Conservation (phyloP, 2,329 filamentous ascomycete genomes). For the Claviceps humidiphila region DNA sequence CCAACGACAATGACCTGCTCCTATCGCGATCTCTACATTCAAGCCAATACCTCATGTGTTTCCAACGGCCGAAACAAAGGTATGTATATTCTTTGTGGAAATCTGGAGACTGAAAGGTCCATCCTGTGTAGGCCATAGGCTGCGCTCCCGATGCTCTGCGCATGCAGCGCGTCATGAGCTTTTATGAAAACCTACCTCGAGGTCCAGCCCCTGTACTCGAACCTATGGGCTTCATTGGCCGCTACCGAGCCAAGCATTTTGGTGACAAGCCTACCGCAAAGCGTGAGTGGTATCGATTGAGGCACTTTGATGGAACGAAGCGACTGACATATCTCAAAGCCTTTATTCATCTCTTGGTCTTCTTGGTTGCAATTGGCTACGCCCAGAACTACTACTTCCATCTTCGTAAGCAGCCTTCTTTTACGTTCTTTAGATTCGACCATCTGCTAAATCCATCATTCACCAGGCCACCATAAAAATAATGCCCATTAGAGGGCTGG, state of each 20-base stretch:
- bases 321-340: slow-evolving; percentile 38
- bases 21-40: not conserved
- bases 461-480: slow-evolving; percentile 97
- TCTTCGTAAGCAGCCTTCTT: slow-evolving; percentile 57
- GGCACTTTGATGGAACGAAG: slow-evolving; percentile 13
- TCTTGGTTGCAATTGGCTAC: slow-evolving; percentile 74
- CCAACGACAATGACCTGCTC: not conserved
- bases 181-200: slow-evolving; percentile 97
- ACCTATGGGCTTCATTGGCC: slow-evolving; percentile 67
- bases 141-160: slow-evolving; percentile 89
- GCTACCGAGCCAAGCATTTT: slow-evolving; percentile 89
- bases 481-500: slow-evolving; percentile 69
- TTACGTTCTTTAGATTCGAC: not conserved
- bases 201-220: slow-evolving; percentile 75
- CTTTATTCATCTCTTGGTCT: slow-evolving; percentile 71
- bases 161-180: slow-evolving; percentile 95
- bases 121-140: slow-evolving; percentile 62
- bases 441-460: not conserved
- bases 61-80: not conserved
- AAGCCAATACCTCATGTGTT: not conserved
- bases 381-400: slow-evolving; percentile 99
- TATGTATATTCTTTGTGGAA: not conserved
- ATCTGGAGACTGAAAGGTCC: slow-evolving; percentile 21
- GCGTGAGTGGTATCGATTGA: slow-evolving; percentile 63
- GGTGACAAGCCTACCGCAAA: slow-evolving; percentile 80